A percentile compares a stretch with the other conserved stretches of the same genome.
These are phyloP conservation scores for Nothomitra cinnamomea DNA, from an alignment of 2,329 filamentous ascomycete genomes.

Conservation along the genomic window DNA sequence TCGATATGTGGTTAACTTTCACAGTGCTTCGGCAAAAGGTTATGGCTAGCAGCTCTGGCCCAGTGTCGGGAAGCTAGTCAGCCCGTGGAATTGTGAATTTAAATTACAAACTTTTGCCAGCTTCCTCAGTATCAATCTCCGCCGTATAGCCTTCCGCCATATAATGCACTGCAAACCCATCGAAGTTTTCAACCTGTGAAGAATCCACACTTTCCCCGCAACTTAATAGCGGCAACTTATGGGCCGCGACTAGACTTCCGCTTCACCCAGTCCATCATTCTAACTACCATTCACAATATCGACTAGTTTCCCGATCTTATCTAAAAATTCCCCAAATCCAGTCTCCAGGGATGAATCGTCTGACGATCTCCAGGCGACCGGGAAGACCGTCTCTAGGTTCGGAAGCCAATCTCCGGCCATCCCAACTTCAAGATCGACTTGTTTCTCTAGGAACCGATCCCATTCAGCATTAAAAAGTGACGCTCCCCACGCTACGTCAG, in stretches of 20 bases:
- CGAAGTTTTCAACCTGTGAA: too few relatives aligned
- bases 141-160: not conserved
- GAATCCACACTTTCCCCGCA: too few relatives aligned
- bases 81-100: not conserved
- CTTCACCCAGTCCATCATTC: not conserved
- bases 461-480: slow-evolving; percentile 9
- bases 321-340: slow-evolving; percentile 3
- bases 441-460: slow-evolving; percentile 9
- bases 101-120: not conserved
- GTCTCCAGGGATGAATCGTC: not conserved
- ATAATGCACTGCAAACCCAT: too few relatives aligned
- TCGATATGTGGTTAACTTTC: not conserved
- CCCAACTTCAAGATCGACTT: slow-evolving; percentile 9
- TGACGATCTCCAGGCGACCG: not conserved
- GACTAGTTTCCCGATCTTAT: not conserved
- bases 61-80: not conserved
- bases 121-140: not conserved
- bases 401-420: slow-evolving; percentile 7
- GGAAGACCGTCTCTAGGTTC: slow-evolving; percentile 10
- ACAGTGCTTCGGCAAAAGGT: slow-evolving; percentile 13
- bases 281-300: not conserved
- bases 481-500: slow-evolving; percentile 3
- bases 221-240: too few relatives aligned
- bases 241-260: too few relatives aligned
- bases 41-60: slow-evolving; percentile 6